Base-by-base conservation (phyloP, 164 flowering plant genomes). In the Vitis riparia region DNA sequence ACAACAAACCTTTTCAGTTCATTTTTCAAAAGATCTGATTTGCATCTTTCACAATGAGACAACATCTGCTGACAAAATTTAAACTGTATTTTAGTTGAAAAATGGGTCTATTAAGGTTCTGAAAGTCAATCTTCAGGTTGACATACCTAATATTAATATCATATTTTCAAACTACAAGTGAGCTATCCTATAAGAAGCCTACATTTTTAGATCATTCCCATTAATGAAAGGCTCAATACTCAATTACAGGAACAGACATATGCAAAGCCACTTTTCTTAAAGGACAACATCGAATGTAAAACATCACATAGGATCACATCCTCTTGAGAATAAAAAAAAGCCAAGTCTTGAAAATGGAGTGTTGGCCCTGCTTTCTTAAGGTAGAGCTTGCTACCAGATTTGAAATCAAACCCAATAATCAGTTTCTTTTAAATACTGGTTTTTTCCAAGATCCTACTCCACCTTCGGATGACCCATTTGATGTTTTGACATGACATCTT, bases 281-380 rank as follows among this genome's bases (percentile, higher is more conserved):
- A n/a, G 50, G 55, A 15, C 51, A 63, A 27, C 19, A 9, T 17
- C 12, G 14, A 14, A 51, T n/a, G 32, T 59, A 50, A 56, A 58
- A 65, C 27, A 71, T 71, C 74, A 65, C 13, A 49, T 65, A 65
- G 65, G 69, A 8, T 32, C 55, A 11, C 44, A 37, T 61, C 59
- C 50, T 59, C 32, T 10, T 5, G 48, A 65, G 64, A 71, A 64
- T 57, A 57, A 29, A 15, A 51, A 58, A 37, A 50, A 64, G 59
- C 69, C 69, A 11, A 13, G 10, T 59, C n/a, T 57, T 51, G 23
- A 61, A 51, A 71, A 59, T 32, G 1, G 16, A 15, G 9, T 15
- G 9, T 11, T 16, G 14, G 59, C 29, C 53, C 51, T 14, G 63
- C 10, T 7, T 27, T 47, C 56, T 27, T 62, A 55, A 55, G 23